These are phyloP conservation scores for Meredithiella fracta DNA, from an alignment of 2,329 filamentous ascomycete species.

Conservation along the genomic window DNA sequence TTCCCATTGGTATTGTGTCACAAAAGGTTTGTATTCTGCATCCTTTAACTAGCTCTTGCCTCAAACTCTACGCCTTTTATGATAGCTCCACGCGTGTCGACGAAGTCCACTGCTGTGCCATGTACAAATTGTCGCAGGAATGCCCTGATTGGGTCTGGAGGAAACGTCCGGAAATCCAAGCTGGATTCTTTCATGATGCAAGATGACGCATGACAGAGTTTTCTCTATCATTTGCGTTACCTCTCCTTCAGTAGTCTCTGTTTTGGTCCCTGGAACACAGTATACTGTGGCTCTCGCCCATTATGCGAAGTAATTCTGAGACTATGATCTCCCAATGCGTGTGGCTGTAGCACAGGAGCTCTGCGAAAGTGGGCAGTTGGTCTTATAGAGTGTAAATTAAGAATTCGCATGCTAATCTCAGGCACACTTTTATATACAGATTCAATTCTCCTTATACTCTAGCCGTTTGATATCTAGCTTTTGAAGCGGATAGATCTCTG, in stretches of 20 bases:
- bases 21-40: constrained; percentile 5
- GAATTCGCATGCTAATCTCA: too few species aligned
- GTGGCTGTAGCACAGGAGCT: too few species aligned
- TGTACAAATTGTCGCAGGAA: neutral
- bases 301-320: too few species aligned
- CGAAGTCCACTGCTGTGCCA: neutral
- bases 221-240: neutral
- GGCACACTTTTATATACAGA: neutral
- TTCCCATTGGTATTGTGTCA: neutral
- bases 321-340: too few species aligned
- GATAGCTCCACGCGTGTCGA: neutral
- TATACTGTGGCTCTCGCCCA: too few species aligned
- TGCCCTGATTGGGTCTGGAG: too few species aligned
- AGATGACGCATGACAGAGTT: neutral
- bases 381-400: too few species aligned
- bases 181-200: too few species aligned
- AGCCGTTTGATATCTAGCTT: neutral
- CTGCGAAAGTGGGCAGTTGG: too few species aligned
- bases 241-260: too few species aligned
- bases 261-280: too few species aligned
- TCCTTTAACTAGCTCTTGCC: neutral
- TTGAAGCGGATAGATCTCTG: neutral
- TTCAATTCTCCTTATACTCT: neutral
- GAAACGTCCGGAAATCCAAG: too few species aligned
- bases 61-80: neutral